Conservation (phyloP, 805 yeast species). For the Cyberlindnera lachancei region DNA sequence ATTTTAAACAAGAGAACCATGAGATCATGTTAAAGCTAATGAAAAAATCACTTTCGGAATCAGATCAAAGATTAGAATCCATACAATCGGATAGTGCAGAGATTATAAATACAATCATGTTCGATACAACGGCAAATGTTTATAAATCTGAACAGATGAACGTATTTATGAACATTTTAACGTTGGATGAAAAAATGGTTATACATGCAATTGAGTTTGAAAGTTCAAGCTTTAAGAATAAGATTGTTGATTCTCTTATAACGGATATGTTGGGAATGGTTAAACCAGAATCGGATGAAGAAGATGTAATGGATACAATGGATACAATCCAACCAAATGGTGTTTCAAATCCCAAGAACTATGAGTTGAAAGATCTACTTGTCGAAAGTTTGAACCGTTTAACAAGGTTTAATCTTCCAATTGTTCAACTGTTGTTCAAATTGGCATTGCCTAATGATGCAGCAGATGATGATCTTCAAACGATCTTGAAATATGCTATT, state of each 20-base stretch:
- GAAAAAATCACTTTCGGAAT: constrained; percentile 10
- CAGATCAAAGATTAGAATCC: constrained; percentile 7
- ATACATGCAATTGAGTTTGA: constrained; percentile 1
- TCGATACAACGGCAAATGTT: constrained; percentile 7
- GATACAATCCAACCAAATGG: background rate
- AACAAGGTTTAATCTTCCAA: constrained; percentile 34
- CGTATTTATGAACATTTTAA: constrained; percentile 12
- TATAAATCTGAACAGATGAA: constrained; percentile 15
- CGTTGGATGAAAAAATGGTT: constrained; percentile 3
- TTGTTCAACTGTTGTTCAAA: constrained; percentile 34
- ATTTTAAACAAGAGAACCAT: constrained; percentile 13
- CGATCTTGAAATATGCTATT: constrained; percentile 8
- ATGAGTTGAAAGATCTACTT: constrained; percentile 1
- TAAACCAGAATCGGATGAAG: too few species aligned
- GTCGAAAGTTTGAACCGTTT: constrained; percentile 20
- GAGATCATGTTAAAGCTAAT: constrained; percentile 13
- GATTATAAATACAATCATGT: constrained; percentile 14
- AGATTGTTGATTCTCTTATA: too few species aligned
- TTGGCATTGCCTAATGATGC: constrained; percentile 16
- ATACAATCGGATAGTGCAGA: constrained; percentile 20
- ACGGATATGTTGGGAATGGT: too few species aligned
- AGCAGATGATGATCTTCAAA: constrained; percentile 5
- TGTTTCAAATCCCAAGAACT: background rate
- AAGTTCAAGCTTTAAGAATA: background rate
- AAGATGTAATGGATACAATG: background rate